Evolutionary conservation across 192 early-diverging fungal genomes (phyloP).

Genomic region (Backusella mclennaniae): DNA sequence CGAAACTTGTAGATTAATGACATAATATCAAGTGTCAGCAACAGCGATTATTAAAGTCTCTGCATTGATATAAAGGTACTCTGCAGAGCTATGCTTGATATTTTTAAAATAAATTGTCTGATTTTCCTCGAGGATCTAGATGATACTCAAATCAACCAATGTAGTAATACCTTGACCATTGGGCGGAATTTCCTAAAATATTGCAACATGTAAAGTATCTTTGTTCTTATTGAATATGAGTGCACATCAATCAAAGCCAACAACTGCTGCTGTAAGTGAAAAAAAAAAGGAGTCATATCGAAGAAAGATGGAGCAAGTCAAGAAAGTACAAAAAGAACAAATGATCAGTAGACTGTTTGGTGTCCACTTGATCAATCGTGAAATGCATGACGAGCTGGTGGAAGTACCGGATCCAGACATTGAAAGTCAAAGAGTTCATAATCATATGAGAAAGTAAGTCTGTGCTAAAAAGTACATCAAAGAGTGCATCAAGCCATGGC

Average conservation of each 20-base stretch:
- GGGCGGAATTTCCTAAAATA: constrained; percentile 69
- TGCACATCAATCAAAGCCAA: too few species aligned
- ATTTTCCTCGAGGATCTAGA: constrained; percentile 50
- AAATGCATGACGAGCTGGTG: not conserved
- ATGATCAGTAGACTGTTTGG: too few species aligned
- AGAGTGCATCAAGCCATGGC: not conserved
- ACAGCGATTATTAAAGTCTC: constrained; percentile 71
- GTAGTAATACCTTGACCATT: constrained; percentile 76
- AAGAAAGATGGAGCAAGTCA: too few species aligned
- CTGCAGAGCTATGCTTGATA: constrained; percentile 53
- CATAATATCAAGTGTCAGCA: constrained; percentile 64
- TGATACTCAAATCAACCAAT: constrained; percentile 65
- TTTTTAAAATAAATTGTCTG: constrained; percentile 38
- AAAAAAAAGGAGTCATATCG: too few species aligned
- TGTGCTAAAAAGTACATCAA: too few species aligned
- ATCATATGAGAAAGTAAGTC: not conserved
- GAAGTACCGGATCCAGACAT: not conserved
- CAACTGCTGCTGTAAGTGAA: not conserved
- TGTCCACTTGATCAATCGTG: not conserved
- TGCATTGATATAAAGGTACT: constrained; percentile 66
- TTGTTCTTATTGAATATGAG: not conserved
- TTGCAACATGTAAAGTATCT: too few species aligned
- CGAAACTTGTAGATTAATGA: constrained; percentile 63
- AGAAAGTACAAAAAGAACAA: too few species aligned
- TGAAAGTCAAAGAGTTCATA: not conserved